Conservation (phyloP, 2,329 filamentous ascomycete species). For the Claviceps sp. region DNA sequence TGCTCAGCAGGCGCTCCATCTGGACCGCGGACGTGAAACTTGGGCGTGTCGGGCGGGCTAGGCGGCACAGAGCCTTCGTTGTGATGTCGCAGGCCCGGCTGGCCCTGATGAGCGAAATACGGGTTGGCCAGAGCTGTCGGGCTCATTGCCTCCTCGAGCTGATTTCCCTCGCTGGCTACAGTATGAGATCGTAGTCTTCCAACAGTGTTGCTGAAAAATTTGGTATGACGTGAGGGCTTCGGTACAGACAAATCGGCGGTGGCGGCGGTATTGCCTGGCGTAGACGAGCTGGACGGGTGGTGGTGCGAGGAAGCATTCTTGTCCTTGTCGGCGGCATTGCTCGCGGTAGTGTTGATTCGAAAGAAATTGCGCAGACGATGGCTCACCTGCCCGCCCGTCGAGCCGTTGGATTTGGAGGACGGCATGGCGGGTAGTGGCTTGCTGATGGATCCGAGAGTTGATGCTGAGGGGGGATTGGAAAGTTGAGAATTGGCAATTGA, state of each 20-base stretch:
- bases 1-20: constrained; percentile 51
- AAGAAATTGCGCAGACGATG: constrained; percentile 61
- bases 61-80: constrained; percentile 88
- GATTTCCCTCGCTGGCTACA: constrained; percentile 83
- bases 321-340: constrained; percentile 22
- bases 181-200: constrained; percentile 81
- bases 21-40: constrained; percentile 57
- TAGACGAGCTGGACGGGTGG: constrained; percentile 2
- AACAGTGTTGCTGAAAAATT: constrained; percentile 77
- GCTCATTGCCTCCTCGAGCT: constrained; percentile 75
- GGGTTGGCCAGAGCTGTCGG: constrained; percentile 92
- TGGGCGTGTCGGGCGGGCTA: constrained; percentile 82
- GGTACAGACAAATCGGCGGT: constrained; percentile 8
- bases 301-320: constrained; percentile 9
- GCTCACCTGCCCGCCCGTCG: constrained; percentile 45
- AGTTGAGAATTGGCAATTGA: background rate
- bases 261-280: constrained; percentile 7
- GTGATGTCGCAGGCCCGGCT: constrained; percentile 83
- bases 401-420: constrained; percentile 37
- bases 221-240: constrained; percentile 68
- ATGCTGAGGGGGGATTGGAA: background rate
- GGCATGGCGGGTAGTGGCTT: constrained; percentile 25
- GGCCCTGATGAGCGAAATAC: constrained; percentile 94
- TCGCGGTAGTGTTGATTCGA: constrained; percentile 44
- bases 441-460: background rate